Evolutionary conservation across 352 stramenopile genomes (phyloP), one percentile per base, ranked within the genome.

Genomic region (Phytopythium cucurbitacearum): DNA sequence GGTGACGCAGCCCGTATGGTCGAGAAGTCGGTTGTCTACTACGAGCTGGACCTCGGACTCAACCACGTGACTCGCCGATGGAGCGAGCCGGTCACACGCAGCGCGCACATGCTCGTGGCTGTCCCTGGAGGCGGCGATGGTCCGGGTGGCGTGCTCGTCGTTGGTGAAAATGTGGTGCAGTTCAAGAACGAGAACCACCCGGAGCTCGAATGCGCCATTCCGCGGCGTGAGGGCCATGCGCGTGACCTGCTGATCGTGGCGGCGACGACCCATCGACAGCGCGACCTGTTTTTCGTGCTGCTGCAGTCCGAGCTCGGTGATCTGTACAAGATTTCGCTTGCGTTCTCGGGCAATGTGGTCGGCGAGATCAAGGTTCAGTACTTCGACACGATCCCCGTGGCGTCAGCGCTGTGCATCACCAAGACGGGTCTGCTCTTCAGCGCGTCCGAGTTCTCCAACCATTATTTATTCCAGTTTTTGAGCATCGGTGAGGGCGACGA

Each of bases 41-140:
- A 99, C 71, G 97, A 99, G 76, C 70, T 99, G 38, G 98, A 99
- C 76, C 67, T 99, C 5, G 98, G 98, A 16, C 68, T 99, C 15
- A 99, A 99, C 76, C 97, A 99, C 67, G 97, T 99, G 35, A 98
- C 96, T 38, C 76, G 97, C 35, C 84, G 94, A 57, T 98, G 95
- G 94, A 97, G 91, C 48, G 77, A 97, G 66, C 67, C 77, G 32
- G 94, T 89, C 13, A 63, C 83, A 40, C 72, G 89, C 3, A 96
- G 82, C 12, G 96, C 97, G 1, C 99, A 98, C 71, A 90, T 94
- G 75, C 66, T 99, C 3, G 87, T 99, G 4, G 79, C 94, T 2
- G 82, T 96, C 4, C 86, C 85, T 33, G 85, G 85, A 46, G 83
- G 83, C 33, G 87, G 80, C 39, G 85, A 96, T 37, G 85, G 85